Percentiles rank a stretch among this genome's conserved stretches.
phyloP scores from a whole-genome alignment of 2,329 filamentous ascomycete species.

The Aaosphaeria pasadenensis region DNA sequence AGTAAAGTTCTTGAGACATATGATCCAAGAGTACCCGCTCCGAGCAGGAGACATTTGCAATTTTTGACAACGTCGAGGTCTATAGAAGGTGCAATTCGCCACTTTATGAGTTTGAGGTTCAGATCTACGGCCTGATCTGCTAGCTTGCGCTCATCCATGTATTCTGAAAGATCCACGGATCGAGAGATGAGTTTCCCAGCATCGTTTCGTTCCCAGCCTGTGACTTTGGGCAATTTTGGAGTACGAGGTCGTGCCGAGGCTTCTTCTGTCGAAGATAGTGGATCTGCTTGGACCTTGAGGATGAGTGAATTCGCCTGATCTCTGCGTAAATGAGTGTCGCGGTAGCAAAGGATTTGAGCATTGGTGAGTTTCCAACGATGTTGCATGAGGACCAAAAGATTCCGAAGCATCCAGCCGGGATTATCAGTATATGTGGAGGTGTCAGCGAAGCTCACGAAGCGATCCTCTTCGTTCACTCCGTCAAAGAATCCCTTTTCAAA shows the following conservation, averaged over 20 bases:
- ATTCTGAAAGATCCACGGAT: constrained; percentile 79
- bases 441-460: constrained; percentile 84
- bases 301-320: constrained; percentile 82
- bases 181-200: constrained; percentile 74
- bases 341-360: constrained; percentile 84
- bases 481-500: constrained; percentile 90
- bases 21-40: constrained; percentile 87
- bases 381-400: constrained; percentile 79
- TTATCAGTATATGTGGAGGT: constrained; percentile 85
- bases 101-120: constrained; percentile 98
- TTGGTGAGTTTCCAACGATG: constrained; percentile 75
- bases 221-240: constrained; percentile 76
- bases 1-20: constrained; percentile 91
- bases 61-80: constrained; percentile 86
- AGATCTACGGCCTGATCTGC: constrained; percentile 94
- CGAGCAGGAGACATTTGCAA: constrained; percentile 85
- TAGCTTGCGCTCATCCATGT: constrained; percentile 84
- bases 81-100: constrained; percentile 87
- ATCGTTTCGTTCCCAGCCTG: constrained; percentile 88
- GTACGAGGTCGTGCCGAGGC: constrained; percentile 19
- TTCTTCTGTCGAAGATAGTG: constrained; percentile 10
- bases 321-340: constrained; percentile 73
- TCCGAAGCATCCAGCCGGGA: constrained; percentile 90
- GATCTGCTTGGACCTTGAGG: constrained; percentile 46
- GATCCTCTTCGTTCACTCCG: constrained; percentile 66